Evolutionary conservation across 805 yeast genomes (phyloP).

Genomic region (Scheffersomyces amazonensis): DNA sequence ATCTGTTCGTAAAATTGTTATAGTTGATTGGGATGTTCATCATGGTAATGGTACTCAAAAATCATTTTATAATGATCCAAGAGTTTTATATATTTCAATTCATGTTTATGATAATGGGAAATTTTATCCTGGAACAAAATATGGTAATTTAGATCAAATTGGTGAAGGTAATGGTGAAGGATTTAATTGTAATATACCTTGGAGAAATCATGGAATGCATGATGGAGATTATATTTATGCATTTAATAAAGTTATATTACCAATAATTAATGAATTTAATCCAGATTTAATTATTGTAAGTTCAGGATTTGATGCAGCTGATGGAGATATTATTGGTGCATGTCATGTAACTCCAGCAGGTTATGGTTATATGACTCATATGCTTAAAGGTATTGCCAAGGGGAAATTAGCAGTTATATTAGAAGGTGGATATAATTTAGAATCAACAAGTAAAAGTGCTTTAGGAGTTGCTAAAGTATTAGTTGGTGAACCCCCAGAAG

Average conservation of each 20-base stretch:
- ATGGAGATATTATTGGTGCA: constrained; percentile 95
- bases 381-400: constrained; percentile 79
- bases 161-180: constrained; percentile 92
- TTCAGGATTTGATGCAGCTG: constrained; percentile 98
- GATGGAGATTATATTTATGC: constrained; percentile 97
- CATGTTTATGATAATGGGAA: constrained; percentile 91
- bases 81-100: constrained; percentile 85
- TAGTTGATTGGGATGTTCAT: constrained; percentile 97
- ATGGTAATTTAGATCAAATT: constrained; percentile 75
- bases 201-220: constrained; percentile 89
- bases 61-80: constrained; percentile 83
- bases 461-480: constrained; percentile 87
- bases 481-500: constrained; percentile 93
- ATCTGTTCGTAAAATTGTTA: constrained; percentile 75
- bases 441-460: constrained; percentile 87
- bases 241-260: constrained; percentile 80
- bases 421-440: constrained; percentile 96
- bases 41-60: constrained; percentile 99
- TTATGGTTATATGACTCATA: constrained; percentile 94
- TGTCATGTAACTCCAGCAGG: constrained; percentile 96
- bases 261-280: constrained; percentile 81
- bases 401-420: constrained; percentile 87
- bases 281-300: constrained; percentile 93
- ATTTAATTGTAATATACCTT: constrained; percentile 83
- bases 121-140: constrained; percentile 91